Base-by-base conservation (phyloP, 176 grass and related monocot species). In the Rhipidocladum racemiflorum region DNA sequence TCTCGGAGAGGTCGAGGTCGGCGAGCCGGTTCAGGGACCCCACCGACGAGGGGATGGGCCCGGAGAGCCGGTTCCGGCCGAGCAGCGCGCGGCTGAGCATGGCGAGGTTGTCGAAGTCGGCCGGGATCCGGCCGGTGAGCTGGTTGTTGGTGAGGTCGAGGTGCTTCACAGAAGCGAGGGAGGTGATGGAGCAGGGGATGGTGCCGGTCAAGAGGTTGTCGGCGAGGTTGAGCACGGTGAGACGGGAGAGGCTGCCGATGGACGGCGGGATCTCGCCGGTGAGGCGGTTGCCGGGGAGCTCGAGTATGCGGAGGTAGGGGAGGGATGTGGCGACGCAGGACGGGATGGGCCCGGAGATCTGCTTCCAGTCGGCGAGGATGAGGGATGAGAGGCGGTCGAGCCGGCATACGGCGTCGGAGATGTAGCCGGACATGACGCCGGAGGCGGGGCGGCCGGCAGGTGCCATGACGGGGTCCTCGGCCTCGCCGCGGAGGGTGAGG, bases 311-410 rank as follows among this genome's bases (percentile, higher is more conserved):
- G 80, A 99, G 92, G 69, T 21, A 15, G 0, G 80, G 76, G 21
- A 94, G 89, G 4, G 91, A 85, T 17, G 92, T 79, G 68, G 91
- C 73, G 80, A 99, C 61, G 72, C 97, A 99, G 65, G 91, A 13
- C 5, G 97, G 93, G 70, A 99, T 72, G 62, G 83, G 21, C 0
- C 97, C 97, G 10, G 91, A 51, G 85, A 99, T 94, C 68, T 83
- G 91, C 84, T 99, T 96, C 97, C 97, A 99, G 88, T 99, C 97
- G 21, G 97, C 91, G 48, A 99, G 66, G 23, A 96, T 77, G 65
- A 99, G 83, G 12, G 85, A 75, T 8, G 93, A 83, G 50, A 99
- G 89, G 15, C 68, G 67, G 70, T 91, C 93, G 11, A 99, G 91
- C 1, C 39, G 80, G 85, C 97, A 99, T 49, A 99, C 79, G n/a